These are phyloP conservation scores for Aspergillus udagawae DNA, from an alignment of 2,329 filamentous ascomycete species.

Conservation along the genomic window DNA sequence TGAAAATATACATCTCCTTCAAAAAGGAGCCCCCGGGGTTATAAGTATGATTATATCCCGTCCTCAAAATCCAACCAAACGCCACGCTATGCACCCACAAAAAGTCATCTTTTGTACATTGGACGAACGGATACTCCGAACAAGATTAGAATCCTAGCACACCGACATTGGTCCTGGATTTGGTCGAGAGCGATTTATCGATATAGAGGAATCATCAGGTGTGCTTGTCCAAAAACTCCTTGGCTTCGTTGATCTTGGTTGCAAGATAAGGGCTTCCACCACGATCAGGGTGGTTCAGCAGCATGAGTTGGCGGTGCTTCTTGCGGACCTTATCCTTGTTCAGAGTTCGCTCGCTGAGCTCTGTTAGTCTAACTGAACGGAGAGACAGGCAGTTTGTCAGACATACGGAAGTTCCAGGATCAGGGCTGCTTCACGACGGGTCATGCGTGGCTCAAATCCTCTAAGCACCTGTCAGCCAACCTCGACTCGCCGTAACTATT, in stretches of 20 bases:
- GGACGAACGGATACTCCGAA: background rate
- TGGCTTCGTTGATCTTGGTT: constrained; percentile 97
- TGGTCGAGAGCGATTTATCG: background rate
- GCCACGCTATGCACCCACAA: constrained; percentile 40
- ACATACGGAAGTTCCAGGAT: constrained; percentile 85
- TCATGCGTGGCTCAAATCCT: constrained; percentile 97
- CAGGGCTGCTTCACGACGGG: constrained; percentile 79
- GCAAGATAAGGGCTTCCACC: constrained; percentile 94
- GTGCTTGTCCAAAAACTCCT: constrained; percentile 87
- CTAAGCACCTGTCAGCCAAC: constrained; percentile 19
- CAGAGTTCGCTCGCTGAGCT: constrained; percentile 70
- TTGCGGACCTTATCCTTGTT: constrained; percentile 94
- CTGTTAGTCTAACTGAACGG: constrained; percentile 8
- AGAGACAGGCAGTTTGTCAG: background rate
- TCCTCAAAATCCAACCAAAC: constrained; percentile 31
- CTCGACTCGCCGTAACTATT: background rate
- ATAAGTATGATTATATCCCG: constrained; percentile 11
- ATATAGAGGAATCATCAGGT: constrained; percentile 13
- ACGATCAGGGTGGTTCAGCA: constrained; percentile 95
- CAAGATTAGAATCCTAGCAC: background rate
- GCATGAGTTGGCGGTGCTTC: constrained; percentile 91
- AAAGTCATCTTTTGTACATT: constrained; percentile 23
- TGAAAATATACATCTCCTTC: constrained; percentile 64
- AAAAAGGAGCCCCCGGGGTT: constrained; percentile 13
- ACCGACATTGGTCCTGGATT: background rate